Percentiles rank a stretch among this genome's conserved stretches.
Evolutionary conservation across 202 grass and related monocot species (phyloP).

Genomic region (Dendrocalamus latiflorus): DNA sequence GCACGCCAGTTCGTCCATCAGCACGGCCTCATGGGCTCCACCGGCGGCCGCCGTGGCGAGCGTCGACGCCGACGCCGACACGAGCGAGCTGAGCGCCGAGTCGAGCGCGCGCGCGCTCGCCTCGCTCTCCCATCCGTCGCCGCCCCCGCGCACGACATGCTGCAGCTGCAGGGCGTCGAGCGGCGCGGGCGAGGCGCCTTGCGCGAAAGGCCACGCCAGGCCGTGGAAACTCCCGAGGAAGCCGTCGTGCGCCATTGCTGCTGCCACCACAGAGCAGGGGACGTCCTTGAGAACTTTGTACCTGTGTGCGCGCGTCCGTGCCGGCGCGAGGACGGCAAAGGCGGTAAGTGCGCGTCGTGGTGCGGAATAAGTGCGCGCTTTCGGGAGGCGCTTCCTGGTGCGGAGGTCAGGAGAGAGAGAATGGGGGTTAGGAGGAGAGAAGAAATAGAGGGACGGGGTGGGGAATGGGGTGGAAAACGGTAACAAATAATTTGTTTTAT

Average conservation of each 20-base stretch:
- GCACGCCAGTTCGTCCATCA: conserved; percentile 48
- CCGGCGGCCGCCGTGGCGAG: not conserved
- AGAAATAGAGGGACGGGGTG: not conserved
- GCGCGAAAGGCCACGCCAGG: not conserved
- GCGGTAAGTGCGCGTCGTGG: conserved; percentile 22
- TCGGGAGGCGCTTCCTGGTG: conserved; percentile 17
- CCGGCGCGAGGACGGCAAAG: conserved; percentile 29
- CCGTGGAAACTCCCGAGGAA: conserved; percentile 6
- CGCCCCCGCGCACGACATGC: not conserved
- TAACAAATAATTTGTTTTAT: too few relatives aligned
- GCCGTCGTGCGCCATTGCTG: conserved; percentile 25
- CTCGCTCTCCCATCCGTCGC: not conserved
- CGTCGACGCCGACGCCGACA: conserved; percentile 27
- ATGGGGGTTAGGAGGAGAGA: not conserved
- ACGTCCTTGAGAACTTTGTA: not conserved
- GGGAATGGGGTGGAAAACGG: too few relatives aligned
- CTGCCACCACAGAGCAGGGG: not conserved
- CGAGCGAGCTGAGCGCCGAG: conserved; percentile 47
- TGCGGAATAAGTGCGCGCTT: conserved; percentile 30
- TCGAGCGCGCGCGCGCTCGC: too few relatives aligned
- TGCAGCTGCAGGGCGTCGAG: not conserved
- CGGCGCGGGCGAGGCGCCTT: not conserved
- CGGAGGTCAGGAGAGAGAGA: not conserved
- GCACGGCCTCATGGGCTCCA: not conserved
- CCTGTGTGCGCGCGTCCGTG: not conserved